Base-by-base conservation (phyloP, 2,329 filamentous ascomycete genomes). In the Byssothecium circinans region DNA sequence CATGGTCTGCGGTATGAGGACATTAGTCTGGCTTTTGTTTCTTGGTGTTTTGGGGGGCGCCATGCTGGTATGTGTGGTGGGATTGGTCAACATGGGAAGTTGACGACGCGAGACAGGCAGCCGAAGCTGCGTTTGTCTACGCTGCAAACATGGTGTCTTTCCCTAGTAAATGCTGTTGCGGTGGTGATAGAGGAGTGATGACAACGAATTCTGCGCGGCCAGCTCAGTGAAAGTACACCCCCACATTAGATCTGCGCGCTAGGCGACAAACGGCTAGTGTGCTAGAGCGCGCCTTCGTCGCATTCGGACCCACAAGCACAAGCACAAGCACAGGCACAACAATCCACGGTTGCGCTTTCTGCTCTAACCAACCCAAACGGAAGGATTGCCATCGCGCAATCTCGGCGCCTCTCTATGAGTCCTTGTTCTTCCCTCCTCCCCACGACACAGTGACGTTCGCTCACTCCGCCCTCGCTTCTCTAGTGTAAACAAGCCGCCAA, bases 51-150 rank as follows among this genome's bases (percentile, higher is more conserved):
- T 77, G 47, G 67, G 64, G 49, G 75, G 74, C 61, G 74, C 74
- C 75, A 78, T 78, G 52, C 52, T 70, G 67, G 61, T 62, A 65
- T 65, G 67, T 63, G 64, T 67, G 57, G 61, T 64, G 49, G 57
- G 53, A 61, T 54, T 60, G 58, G 61, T 58, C 68, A 63, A 65
- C 62, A 59, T 57, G 43, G 55, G 51, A 53, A 5, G 52, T 60
- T 60, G 64, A 67, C 63, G 62, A 37, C 33, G 58, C 58, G 54
- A 70, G 70, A 72, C 63, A 52, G 62, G 71, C 74, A 75, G 74
- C 74, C 74, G 72, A 70, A 74, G 74, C 74, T 68, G 72, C 71
- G 67, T 66, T 67, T 68, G 67, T 69, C 71, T 62, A 74, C 67
- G 71, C 68, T 65, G 68, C 65, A 68, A 60, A 63, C 68, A 71